Conservation (phyloP, 345 rosid species). For the Geranium brycei region DNA sequence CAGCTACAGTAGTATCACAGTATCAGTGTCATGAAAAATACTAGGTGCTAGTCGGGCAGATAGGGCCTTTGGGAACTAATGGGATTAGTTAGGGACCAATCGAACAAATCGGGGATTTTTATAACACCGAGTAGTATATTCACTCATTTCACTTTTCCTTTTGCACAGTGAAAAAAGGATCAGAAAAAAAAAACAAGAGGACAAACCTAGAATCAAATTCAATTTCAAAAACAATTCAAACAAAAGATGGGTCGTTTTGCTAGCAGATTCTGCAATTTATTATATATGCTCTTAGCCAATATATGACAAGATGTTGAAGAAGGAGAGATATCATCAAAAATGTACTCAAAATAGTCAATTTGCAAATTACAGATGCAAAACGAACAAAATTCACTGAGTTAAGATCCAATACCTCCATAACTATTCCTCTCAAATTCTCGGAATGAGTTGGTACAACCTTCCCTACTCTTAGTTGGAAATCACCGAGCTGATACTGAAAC, state of each 20-base stretch:
- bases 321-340: background rate
- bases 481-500: conserved; percentile 77
- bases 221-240: background rate
- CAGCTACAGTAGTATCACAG: too few species aligned
- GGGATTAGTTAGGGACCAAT: too few species aligned
- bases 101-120: too few species aligned
- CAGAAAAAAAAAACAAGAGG: background rate
- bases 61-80: too few species aligned
- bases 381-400: background rate
- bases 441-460: conserved; percentile 74
- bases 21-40: too few species aligned
- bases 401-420: conserved; percentile 63
- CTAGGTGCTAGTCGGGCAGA: too few species aligned
- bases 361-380: background rate
- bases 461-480: conserved; percentile 77
- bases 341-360: background rate
- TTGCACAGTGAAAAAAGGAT: background rate
- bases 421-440: conserved; percentile 76
- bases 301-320: background rate
- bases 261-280: background rate
- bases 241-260: background rate
- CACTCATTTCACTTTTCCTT: background rate
- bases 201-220: background rate
- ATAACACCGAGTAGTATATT: background rate
- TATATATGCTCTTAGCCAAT: background rate